These are phyloP conservation scores for Clonostachys rosea DNA, from an alignment of 2,329 filamentous ascomycete species.

Conservation along the genomic window DNA sequence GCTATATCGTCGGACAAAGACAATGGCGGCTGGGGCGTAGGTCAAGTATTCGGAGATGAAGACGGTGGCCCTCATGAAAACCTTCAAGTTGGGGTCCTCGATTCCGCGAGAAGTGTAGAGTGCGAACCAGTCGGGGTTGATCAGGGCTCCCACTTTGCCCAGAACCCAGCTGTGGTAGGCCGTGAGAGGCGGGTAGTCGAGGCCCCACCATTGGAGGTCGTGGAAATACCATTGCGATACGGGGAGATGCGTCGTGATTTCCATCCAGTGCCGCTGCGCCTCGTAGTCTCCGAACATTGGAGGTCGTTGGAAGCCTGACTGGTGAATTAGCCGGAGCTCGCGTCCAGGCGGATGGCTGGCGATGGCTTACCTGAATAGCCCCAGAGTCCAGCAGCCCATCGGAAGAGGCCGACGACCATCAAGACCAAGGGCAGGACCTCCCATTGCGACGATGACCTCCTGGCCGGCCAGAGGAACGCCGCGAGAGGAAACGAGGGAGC, in stretches of 20 bases:
- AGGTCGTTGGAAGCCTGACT: slow-evolving; percentile 67
- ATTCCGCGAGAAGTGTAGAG: slow-evolving; percentile 77
- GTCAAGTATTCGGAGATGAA: slow-evolving; percentile 86
- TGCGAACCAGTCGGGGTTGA: slow-evolving; percentile 84
- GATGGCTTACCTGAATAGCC: slow-evolving; percentile 79
- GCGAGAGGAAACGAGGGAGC: slow-evolving; percentile 82
- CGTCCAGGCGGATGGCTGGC: neutral
- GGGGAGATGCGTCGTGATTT: slow-evolving; percentile 84
- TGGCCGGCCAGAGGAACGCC: slow-evolving; percentile 90
- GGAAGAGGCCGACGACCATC: slow-evolving; percentile 86
- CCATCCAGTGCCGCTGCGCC: slow-evolving; percentile 98
- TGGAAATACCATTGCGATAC: slow-evolving; percentile 97
- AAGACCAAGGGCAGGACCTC: slow-evolving; percentile 81
- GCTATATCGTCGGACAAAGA: slow-evolving; percentile 80
- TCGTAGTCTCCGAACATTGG: slow-evolving; percentile 98
- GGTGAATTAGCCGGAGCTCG: neutral
- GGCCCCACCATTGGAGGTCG: slow-evolving; percentile 93
- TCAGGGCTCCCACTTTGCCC: slow-evolving; percentile 74
- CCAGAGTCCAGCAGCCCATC: slow-evolving; percentile 91
- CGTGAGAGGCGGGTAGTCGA: slow-evolving; percentile 95
- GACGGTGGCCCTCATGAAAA: slow-evolving; percentile 94
- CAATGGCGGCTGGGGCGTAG: slow-evolving; percentile 79
- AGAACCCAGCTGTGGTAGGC: slow-evolving; percentile 98
- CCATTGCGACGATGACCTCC: slow-evolving; percentile 85
- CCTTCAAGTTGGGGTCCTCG: slow-evolving; percentile 75